A percentile compares a stretch with the other conserved stretches of the same genome.
These are phyloP conservation scores for Paramecium octaurelia DNA, from an alignment of 73 alveolate species.

Conservation along the genomic window DNA sequence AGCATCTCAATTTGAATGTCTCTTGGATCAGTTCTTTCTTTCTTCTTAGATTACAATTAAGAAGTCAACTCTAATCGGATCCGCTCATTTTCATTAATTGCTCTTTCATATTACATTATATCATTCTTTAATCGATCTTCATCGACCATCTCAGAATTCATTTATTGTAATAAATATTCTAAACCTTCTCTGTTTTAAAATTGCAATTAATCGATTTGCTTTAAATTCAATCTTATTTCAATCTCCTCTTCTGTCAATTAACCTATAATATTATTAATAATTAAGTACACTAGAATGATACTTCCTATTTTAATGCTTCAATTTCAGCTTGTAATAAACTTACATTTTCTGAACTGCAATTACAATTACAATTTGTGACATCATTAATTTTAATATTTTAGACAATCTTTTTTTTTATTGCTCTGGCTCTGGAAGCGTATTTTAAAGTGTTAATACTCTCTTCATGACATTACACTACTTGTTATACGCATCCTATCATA, in stretches of 20 bases:
- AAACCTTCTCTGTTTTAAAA: slow-evolving; percentile 1
- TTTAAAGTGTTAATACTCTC: slow-evolving; percentile 91
- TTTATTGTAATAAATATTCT: neutral
- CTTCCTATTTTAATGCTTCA: neutral
- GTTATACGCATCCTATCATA: slow-evolving; percentile 90
- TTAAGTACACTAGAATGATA: neutral
- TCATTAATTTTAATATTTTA: slow-evolving; percentile 83
- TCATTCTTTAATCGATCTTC: neutral
- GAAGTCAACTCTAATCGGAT: neutral
- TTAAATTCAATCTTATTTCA: neutral
- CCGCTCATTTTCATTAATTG: neutral
- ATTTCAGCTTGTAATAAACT: neutral
- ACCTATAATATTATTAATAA: neutral
- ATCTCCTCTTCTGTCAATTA: neutral
- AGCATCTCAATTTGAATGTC: neutral
- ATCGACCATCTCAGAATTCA: neutral
- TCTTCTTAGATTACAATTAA: neutral
- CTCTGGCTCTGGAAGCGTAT: slow-evolving; percentile 93
- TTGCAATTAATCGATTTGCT: neutral
- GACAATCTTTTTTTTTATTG: slow-evolving; percentile 87
- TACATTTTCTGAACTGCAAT: neutral
- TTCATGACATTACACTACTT: slow-evolving; percentile 80
- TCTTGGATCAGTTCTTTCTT: neutral
- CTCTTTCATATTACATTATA: neutral
- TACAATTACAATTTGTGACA: neutral